Percentiles rank a stretch among this genome's conserved stretches.
Conservation (phyloP, 106 monocot species). For the Apostasia ramifera region DNA sequence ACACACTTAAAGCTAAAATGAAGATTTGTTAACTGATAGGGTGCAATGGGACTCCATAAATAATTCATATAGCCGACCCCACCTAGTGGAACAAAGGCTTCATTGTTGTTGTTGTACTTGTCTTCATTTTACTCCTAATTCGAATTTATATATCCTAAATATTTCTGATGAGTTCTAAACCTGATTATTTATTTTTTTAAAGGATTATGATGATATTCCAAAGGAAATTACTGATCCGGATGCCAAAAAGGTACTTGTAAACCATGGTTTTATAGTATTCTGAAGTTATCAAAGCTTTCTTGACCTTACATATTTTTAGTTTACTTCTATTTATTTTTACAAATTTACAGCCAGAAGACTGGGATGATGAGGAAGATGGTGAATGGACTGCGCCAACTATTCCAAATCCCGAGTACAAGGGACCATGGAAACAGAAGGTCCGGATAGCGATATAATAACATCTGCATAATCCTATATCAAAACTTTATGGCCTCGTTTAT, state of each 20-base stretch:
- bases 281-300: not conserved
- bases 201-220: slow-evolving; percentile 64
- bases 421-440: slow-evolving; percentile 61
- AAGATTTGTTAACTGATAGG: too few species aligned
- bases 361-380: slow-evolving; percentile 83
- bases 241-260: slow-evolving; percentile 45
- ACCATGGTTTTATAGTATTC: not conserved
- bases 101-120: too few species aligned
- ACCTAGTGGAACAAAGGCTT: too few species aligned
- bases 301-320: not conserved
- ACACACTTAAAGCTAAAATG: too few species aligned
- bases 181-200: not conserved
- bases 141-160: not conserved
- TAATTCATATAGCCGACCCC: too few species aligned
- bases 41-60: too few species aligned
- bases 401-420: slow-evolving; percentile 43
- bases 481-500: too few species aligned
- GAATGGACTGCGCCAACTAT: slow-evolving; percentile 61
- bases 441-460: not conserved
- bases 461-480: not conserved
- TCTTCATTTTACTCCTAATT: too few species aligned
- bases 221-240: slow-evolving; percentile 63
- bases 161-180: not conserved
- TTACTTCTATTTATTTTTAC: not conserved
- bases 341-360: slow-evolving; percentile 51